Evolutionary conservation across 257 asterid genomes (phyloP), one percentile per base, ranked within the genome.

Genomic region (Hygrophila difformis): DNA sequence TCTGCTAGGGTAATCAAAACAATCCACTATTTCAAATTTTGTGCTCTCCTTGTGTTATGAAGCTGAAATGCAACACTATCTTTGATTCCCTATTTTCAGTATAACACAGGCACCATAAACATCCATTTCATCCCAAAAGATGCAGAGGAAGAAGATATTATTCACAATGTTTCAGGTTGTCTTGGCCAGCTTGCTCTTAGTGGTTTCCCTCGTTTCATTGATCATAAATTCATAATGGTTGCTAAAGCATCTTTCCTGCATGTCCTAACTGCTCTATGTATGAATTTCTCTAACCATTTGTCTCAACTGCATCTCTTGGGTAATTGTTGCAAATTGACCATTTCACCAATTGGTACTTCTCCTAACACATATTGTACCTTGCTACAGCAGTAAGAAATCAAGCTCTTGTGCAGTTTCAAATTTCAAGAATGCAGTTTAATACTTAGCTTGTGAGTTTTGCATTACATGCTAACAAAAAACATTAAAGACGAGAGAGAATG

Each of bases 1-100:
- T 43, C 66, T 70, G 77, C 73, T 38, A 76, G 60, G 66, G 96
- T 85, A 49, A 53, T 84, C 61, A 62, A 43, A 39, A 24, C 4
- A 13, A 41, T 20, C 38, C 36, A 48, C 45, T 44, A 29, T 51
- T 40, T 19, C 50, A 51, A 39, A 4, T 44, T 33, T 34, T 40
- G 44, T 61, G 29, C 59, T 47, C 57, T 53, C 36, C 51, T 31
- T 31, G 22, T 36, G 26, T 22, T 8, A 18, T 41, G 43, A 24
- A 40, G 62, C 57, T 59, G 28, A 38, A 42, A 45, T 38, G 57
- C 56, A 49, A 63, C 31, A 29, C 62, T 51, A 14, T 37, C 42
- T 36, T 46, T 53, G 26, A 33, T 56, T 49, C 37, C 26, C 51
- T 53, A 31, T 60, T 23, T 60, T 47, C 79, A 78, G 96, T 59